Evolutionary conservation across 164 flowering plant genomes (phyloP), one percentile per base, ranked within the genome.

Genomic region (Nymphaea thermarum): DNA sequence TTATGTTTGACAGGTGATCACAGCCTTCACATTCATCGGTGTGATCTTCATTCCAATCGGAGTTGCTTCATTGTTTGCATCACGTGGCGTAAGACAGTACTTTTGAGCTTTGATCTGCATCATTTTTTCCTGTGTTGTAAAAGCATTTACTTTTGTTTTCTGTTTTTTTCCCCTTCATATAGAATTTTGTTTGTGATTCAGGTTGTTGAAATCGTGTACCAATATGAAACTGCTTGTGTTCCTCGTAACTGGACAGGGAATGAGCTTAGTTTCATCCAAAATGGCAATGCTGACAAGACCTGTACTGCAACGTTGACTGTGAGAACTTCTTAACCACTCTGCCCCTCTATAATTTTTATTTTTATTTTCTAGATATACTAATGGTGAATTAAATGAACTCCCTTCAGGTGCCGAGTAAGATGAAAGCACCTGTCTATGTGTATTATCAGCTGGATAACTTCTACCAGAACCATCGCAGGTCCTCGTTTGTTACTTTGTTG

Each of bases 31-130:
- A 74, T 80, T 91, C 63, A 82, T 94, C 18, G 78, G 87, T 79
- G 61, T 88, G 44, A 68, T 91, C 67, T 94, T 90, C 73, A 77
- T 94, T 71, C 98, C 99, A 53, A 86, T 94, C 66, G 99, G 99
- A 64, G 80, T 91, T 75, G 88, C 77, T 71, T 80, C 96, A 66
- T 69, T 94, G 63, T 82, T 85, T 73, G 98, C 96, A 67, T 91
- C 98, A 15, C 83, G 80, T 2, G 86, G 87, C 82, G 99, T 94
- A 90, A 61, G 91, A 67, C 55, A 6, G 7, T 7, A 47, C 3
- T 47, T 14, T 47, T 47, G 41, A 10, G 17, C 47, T 41, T 61
- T 1, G 10, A 43, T 44, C 44, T 2, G 51, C 7, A 18, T 43
- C 44, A 15, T 11, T 3, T 55, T 5, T 42, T 68, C 5, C 8